Conservation (phyloP, 2,329 filamentous ascomycete genomes). For the Fusarium algeriense region DNA sequence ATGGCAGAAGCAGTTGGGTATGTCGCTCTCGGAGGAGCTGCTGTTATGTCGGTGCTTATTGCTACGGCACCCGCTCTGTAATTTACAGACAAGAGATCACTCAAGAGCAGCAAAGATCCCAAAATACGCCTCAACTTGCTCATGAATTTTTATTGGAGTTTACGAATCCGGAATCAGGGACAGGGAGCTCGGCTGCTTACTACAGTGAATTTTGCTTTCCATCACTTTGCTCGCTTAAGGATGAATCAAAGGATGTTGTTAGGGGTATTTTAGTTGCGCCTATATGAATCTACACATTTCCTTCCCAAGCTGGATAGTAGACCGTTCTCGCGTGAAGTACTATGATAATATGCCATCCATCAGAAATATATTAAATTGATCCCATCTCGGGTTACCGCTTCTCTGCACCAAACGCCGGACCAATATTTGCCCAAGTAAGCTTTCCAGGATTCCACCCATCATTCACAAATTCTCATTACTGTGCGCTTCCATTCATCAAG, state of each 20-base stretch:
- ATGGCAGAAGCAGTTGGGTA: conserved; percentile 54
- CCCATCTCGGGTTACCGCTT: conserved; percentile 11
- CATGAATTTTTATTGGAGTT: conserved; percentile 37
- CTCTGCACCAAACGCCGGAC: conserved; percentile 43
- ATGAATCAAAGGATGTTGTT: neutral
- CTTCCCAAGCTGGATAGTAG: neutral
- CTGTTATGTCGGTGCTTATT: conserved; percentile 56
- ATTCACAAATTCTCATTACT: conserved; percentile 48
- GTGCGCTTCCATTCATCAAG: conserved; percentile 65
- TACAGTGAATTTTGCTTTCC: neutral
- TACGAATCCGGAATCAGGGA: conserved; percentile 16
- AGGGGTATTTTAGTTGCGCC: neutral
- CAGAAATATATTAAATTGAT: conserved; percentile 26
- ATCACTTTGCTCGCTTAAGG: neutral
- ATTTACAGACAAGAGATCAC: neutral
- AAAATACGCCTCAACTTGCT: neutral
- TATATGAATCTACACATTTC: conserved; percentile 14
- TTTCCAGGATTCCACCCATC: conserved; percentile 34
- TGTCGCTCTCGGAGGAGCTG: conserved; percentile 54
- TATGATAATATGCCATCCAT: conserved; percentile 13
- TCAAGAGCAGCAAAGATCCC: neutral
- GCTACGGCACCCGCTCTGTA: conserved; percentile 52
- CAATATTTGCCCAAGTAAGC: conserved; percentile 34
- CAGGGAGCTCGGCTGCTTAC: neutral
- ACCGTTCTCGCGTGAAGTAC: neutral